Percentiles rank a stretch among this genome's conserved stretches.
These are phyloP conservation scores for Moesziomyces aphidis DNA, from an alignment of 1,284 basidiomycete species.

Conservation along the genomic window DNA sequence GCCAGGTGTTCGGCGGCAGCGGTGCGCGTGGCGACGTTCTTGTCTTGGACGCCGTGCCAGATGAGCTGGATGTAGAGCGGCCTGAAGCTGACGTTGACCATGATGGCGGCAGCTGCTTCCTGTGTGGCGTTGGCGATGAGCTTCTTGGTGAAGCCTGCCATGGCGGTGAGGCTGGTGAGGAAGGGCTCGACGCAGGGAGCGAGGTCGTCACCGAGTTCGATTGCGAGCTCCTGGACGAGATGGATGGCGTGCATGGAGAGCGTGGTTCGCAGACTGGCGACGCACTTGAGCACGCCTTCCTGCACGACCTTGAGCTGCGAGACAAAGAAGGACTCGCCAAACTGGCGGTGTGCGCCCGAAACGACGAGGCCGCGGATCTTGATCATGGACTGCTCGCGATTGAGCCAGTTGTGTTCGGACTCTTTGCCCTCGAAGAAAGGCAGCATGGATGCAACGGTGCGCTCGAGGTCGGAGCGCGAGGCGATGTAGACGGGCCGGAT, in stretches of 20 bases:
- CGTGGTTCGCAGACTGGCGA: constrained; percentile 90
- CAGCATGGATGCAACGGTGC: constrained; percentile 82
- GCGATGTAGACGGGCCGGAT: constrained; percentile 75
- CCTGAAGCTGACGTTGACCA: constrained; percentile 76
- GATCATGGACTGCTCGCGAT: constrained; percentile 81
- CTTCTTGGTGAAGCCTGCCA: constrained; percentile 96
- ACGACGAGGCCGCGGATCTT: constrained; percentile 91
- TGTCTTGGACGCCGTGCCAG: constrained; percentile 82
- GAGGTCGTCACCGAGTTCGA: constrained; percentile 71
- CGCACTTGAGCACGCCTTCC: constrained; percentile 87
- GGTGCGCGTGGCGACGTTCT: constrained; percentile 82
- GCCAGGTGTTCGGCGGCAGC: constrained; percentile 71
- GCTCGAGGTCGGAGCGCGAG: constrained; percentile 84
- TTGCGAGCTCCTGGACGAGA: constrained; percentile 81
- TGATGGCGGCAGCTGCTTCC: constrained; percentile 76
- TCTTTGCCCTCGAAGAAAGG: constrained; percentile 92
- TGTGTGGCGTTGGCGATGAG: constrained; percentile 89
- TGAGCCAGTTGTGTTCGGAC: constrained; percentile 94
- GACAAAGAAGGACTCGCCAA: constrained; percentile 77
- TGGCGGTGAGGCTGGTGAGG: constrained; percentile 80
- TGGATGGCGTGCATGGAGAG: constrained; percentile 83
- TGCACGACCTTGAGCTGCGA: constrained; percentile 80
- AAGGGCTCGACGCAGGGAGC: constrained; percentile 73
- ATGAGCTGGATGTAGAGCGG: constrained; percentile 81
- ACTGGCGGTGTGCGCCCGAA: constrained; percentile 81